Evolutionary conservation across 1,284 basidiomycete species (phyloP), one percentile per base, ranked within the genome.

Genomic region (Pterulicium gracile): DNA sequence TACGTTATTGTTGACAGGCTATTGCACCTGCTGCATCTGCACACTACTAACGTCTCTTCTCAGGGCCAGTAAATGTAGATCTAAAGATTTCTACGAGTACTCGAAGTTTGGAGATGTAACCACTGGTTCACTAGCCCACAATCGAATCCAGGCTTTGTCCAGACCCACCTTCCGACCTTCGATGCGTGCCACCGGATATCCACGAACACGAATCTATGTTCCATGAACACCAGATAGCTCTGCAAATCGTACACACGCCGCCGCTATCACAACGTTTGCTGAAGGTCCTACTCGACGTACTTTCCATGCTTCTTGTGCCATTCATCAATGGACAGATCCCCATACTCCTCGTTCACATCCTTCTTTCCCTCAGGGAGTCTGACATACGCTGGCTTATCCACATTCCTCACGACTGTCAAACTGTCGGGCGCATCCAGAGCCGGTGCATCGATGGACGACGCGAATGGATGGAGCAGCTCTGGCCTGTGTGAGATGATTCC

Each of bases 391-490:
- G 77, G 76, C 51, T 78, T 79, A 24, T 74, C 77, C 50, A 67
- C 55, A 1, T 59, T 54, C 48, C 63, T 68, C 42, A 72, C 52
- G 45, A 70, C 68, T 4, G 71, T 66, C 78, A 79, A 47, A n/a
- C 12, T 65, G 14, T 70, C 60, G 1, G 78, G 73, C 0, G 50
- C 44, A 24, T 67, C 64, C 14, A 77, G 63, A 12, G 67, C 61
- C 2, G 75, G 74, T 3, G 64, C 66, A 49, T 81, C 79, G 41
- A 80, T 77, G 0, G 68, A 75, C 20, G 74, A 75, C 2, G 78
- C 78, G 51, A 79, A 81, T 3, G 77, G 79, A 50, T 80, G 78
- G 22, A 80, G 60, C 0, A 73, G 55, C 24, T 78, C 73, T 0
- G 77, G 76, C 77, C 77, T 79, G 43, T 4, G 27, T 34, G 36